Base-by-base conservation (phyloP, 441 rosid species). In the Flueggea neowawraea region DNA sequence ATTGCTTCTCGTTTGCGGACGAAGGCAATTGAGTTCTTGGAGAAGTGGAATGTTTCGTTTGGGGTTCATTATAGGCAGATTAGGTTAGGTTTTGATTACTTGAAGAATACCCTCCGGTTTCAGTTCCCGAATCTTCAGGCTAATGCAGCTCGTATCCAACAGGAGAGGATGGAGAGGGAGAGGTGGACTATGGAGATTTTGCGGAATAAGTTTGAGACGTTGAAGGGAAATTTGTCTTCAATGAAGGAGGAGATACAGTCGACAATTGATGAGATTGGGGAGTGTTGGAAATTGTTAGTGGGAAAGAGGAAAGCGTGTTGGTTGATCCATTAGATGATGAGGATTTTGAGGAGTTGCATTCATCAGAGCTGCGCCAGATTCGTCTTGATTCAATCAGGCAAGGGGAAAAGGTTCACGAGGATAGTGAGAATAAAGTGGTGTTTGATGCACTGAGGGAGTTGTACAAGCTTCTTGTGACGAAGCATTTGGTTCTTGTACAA, bases 81-180 rank as follows among this genome's bases (percentile, higher is more conserved):
- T 54, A 85, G 97, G 55, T 72, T 95, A 14, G 98, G 95, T 22
- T 85, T 80, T 65, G 96, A 95, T 68, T 88, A 91, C 80, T 93
- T 91, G 61, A 95, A 89, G 68, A 83, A 89, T 65, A 85, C 88
- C 13, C 86, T 86, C 36, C 80, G 89, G 69, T 69, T 87, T 16
- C 95, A 91, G 73, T 95, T 95, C 74, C 99, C 98, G 10, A 78
- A 88, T 78, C 52, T 82, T 33, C 99, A 85, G 71, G 98, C 79
- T 45, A 91, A 71, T 70, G 90, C 91, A 10, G 86, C 91, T 33
- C 84, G 96, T 56, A n/a, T 79, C 65, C 86, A 78, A 75, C 91
- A 80, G 65, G 96, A 89, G 83, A 82, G 90, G 63, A 73, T 73
- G 58, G 93, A 88, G 72, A 82, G 91, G 59, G 96, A 82, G 76